phyloP scores from a whole-genome alignment of 176 grass and related monocot genomes.

The Carex scoparia region DNA sequence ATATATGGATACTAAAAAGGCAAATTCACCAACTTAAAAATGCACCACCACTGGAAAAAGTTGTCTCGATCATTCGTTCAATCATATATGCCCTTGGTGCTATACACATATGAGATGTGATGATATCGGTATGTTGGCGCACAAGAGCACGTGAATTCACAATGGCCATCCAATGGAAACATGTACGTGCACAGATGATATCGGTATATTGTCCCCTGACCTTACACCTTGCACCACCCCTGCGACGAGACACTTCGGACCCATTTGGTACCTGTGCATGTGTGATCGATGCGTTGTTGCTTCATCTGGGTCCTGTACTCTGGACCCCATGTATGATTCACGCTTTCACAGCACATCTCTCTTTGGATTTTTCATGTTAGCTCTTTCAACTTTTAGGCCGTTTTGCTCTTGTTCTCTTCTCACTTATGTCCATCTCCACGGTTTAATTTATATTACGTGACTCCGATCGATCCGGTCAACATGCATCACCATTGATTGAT shows the following conservation, averaged over 20 bases:
- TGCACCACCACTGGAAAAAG: not conserved
- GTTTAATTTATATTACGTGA: too few relatives aligned
- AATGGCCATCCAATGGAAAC: not conserved
- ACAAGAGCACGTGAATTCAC: not conserved
- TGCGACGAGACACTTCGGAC: not conserved
- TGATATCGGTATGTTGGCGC: not conserved
- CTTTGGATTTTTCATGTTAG: not conserved
- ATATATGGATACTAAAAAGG: not conserved
- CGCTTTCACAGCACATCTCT: not conserved
- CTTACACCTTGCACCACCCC: slow-evolving; percentile 18
- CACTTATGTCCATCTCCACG: not conserved
- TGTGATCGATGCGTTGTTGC: not conserved
- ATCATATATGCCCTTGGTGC: not conserved
- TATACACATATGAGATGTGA: not conserved
- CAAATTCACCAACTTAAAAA: not conserved
- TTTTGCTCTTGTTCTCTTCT: slow-evolving; percentile 10
- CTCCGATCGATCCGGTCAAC: not conserved
- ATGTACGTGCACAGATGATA: not conserved
- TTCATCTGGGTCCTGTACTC: not conserved
- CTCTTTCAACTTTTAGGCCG: not conserved
- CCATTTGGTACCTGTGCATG: not conserved
- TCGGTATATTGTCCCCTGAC: not conserved
- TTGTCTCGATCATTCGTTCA: not conserved
- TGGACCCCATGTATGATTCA: not conserved
- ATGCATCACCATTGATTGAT: not conserved